These are phyloP conservation scores for Pseudocercospora pini-densiflorae DNA, from an alignment of 2,329 filamentous ascomycete species.

Conservation along the genomic window DNA sequence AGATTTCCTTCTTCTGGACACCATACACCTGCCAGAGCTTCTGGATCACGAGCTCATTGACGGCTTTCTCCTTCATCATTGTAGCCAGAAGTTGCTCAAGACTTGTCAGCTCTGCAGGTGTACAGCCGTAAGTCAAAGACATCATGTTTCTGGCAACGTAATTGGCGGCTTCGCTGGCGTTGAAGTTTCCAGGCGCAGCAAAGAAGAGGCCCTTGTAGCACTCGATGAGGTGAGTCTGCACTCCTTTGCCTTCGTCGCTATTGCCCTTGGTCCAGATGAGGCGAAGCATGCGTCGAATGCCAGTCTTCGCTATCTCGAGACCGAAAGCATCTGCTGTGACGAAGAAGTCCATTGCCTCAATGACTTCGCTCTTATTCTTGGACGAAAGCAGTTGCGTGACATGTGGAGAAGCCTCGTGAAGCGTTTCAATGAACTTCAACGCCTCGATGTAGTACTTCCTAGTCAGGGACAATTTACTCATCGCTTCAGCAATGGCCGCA, in stretches of 20 bases:
- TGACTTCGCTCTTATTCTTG: conserved; percentile 97
- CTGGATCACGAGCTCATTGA: conserved; percentile 81
- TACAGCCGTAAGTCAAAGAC: conserved; percentile 93
- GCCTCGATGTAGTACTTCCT: conserved; percentile 93
- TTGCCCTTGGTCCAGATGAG: conserved; percentile 99
- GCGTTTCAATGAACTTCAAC: conserved; percentile 87
- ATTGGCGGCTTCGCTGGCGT: conserved; percentile 85
- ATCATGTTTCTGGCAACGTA: conserved; percentile 99
- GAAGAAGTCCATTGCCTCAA: conserved; percentile 99
- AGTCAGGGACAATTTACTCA: conserved; percentile 85
- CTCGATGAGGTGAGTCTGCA: conserved; percentile 95
- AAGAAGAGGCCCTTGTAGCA: conserved; percentile 97
- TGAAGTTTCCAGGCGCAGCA: conserved; percentile 88
- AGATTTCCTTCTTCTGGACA: conserved; percentile 91
- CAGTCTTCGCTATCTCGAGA: conserved; percentile 87
- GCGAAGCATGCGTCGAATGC: conserved; percentile 93
- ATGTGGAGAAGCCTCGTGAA: conserved; percentile 79
- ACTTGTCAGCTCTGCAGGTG: conserved; percentile 91
- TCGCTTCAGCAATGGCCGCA: conserved; percentile 84
- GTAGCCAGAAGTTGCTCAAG: conserved; percentile 92
- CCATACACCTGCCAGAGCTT: conserved; percentile 99
- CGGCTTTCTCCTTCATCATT: conserved; percentile 93
- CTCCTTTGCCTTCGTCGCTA: conserved; percentile 97
- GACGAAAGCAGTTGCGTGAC: conserved; percentile 89
- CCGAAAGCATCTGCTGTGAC: conserved; percentile 95